A percentile compares a stretch with the other conserved stretches of the same genome.
These are phyloP conservation scores for Rachicladosporium sp. DNA, from an alignment of 2,329 filamentous ascomycete species.

Conservation along the genomic window DNA sequence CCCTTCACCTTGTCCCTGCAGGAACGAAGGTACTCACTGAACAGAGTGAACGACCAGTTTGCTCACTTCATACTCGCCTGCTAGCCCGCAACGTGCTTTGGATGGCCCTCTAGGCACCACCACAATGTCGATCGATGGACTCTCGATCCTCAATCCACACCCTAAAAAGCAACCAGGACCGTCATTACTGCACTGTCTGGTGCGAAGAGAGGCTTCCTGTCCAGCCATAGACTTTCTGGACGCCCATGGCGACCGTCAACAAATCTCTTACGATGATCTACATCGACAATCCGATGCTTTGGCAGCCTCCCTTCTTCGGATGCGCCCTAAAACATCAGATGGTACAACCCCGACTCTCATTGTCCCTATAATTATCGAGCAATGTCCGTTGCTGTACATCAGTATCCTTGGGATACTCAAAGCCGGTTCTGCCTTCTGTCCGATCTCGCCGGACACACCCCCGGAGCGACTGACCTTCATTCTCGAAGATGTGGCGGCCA, in stretches of 20 bases:
- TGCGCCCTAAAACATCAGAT: too few relatives aligned
- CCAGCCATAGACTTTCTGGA: conserved; percentile 54
- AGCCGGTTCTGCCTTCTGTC: conserved; percentile 75
- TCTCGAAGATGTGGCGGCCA: conserved; percentile 60
- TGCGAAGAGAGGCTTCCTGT: conserved; percentile 25
- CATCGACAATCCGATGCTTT: conserved; percentile 46
- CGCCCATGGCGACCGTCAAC: conserved; percentile 32
- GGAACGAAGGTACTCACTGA: too few relatives aligned
- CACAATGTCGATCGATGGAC: too few relatives aligned
- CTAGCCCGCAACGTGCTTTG: too few relatives aligned
- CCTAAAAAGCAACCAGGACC: conserved; percentile 44
- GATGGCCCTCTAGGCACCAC: too few relatives aligned
- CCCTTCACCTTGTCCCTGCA: too few relatives aligned
- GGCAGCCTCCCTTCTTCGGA: conserved; percentile 24
- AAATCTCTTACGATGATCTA: conserved; percentile 50
- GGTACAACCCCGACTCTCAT: conserved; percentile 27
- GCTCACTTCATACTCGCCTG: too few relatives aligned
- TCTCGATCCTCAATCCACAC: conserved; percentile 41
- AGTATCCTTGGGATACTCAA: conserved; percentile 66
- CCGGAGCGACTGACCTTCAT: conserved; percentile 69
- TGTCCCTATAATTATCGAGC: conserved; percentile 65
- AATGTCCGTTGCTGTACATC: conserved; percentile 67
- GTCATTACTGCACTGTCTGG: conserved; percentile 49
- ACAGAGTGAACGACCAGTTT: too few relatives aligned
- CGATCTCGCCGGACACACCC: conserved; percentile 67